phyloP scores from a whole-genome alignment of 352 stramenopile genomes.

The Globisporangium mamillatum region DNA sequence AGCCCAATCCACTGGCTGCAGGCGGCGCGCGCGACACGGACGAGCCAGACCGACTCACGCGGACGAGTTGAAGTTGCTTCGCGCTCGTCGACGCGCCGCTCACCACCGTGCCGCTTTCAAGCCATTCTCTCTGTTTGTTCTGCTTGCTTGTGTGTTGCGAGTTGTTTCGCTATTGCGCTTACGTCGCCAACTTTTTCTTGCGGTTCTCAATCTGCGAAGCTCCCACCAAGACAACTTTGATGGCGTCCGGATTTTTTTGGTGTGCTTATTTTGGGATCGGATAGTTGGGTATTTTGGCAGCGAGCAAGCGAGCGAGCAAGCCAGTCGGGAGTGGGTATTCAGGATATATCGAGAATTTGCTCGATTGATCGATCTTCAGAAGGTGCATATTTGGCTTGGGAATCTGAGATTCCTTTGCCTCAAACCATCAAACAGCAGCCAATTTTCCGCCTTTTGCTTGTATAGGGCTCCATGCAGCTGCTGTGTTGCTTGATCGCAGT shows the following conservation, averaged over 20 bases:
- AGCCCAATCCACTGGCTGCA: background rate
- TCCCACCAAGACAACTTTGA: background rate
- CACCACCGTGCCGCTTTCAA: background rate
- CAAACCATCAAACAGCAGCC: background rate
- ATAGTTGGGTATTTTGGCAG: background rate
- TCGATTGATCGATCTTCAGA: background rate
- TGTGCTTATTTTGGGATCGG: background rate
- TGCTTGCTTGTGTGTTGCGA: background rate
- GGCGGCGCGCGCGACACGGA: background rate
- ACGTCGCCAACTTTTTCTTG: conserved; percentile 11
- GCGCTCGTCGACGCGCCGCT: conserved; percentile 5
- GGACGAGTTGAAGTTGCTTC: conserved; percentile 12
- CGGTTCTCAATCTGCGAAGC: conserved; percentile 6
- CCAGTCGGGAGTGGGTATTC: background rate
- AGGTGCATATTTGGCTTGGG: background rate
- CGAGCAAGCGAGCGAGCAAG: background rate
- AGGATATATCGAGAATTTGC: background rate
- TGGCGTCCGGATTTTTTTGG: background rate
- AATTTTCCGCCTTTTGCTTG: background rate
- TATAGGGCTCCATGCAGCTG: background rate
- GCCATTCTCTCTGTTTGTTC: background rate
- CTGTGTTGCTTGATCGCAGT: background rate
- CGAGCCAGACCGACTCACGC: background rate
- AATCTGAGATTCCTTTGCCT: conserved; percentile 2
- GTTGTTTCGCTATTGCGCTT: conserved; percentile 1